Evolutionary conservation across 805 yeast species (phyloP), one percentile per base, ranked within the genome.

Genomic region (Brettanomyces sp.): DNA sequence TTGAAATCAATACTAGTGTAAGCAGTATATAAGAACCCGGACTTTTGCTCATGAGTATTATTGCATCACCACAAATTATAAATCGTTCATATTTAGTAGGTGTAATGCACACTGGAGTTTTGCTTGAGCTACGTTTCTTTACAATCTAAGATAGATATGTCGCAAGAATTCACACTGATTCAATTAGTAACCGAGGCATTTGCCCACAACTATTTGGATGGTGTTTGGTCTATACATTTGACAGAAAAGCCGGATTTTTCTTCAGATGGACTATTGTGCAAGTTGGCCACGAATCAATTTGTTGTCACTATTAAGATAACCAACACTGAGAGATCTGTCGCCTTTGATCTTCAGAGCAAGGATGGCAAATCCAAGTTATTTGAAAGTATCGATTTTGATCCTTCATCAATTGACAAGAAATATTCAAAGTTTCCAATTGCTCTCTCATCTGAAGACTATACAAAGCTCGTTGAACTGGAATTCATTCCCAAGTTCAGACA

Each of bases 271-370:
- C 32, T 6, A 28, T 28, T 9, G 7, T 28, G 9, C 32, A 28
- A 28, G 38, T 28, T 28, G 1, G 32, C 11, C 9, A 9, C 32
- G 32, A 6, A 6, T 9, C 7, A 6, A 28, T 28, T 28, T 28
- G 32, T 28, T 28, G 32, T 28, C 11, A 9, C 11, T 3, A 35
- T 18, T 35, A 12, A 35, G 38, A 18, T 18, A 6, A 24, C 13
- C 11, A 4, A 28, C n/a, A 25, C 32, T 5, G 22, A 7, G 12
- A 11, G 18, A 21, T 30, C 39, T 6, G 34, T 32, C 6, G 32
- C 13, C 12, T 21, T 44, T 30, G 38, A 23, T n/a, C n/a, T 44
- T 28, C 32, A 32, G 14, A 30, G 32, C 43, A 44, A 44, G 18
- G 39, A 39, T 21, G 42, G 43, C 8, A 23, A 33, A 3, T 44